Conservation (phyloP, 768 basidiomycete genomes). For the Cubamyces lactineus region DNA sequence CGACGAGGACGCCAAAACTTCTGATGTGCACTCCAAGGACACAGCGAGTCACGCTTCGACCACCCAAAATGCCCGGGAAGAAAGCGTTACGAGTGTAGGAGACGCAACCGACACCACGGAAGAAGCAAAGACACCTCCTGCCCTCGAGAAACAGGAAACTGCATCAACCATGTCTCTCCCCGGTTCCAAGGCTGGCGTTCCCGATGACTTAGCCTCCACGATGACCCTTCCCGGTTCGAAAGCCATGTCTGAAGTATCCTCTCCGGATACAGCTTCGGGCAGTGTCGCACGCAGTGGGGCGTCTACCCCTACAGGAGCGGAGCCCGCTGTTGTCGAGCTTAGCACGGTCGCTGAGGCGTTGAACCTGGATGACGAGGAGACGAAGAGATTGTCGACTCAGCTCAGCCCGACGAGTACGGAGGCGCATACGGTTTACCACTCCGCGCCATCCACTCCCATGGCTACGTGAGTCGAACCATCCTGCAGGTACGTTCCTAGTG, state of each 20-base stretch:
- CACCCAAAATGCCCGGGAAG: neutral
- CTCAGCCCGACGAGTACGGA: conserved; percentile 19
- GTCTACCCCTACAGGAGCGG: conserved; percentile 15
- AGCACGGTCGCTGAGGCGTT: neutral
- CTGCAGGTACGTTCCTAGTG: neutral
- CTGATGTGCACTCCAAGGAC: conserved; percentile 21
- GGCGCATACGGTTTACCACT: conserved; percentile 11
- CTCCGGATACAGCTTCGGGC: conserved; percentile 2
- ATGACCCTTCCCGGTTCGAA: conserved; percentile 14
- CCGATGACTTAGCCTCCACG: conserved; percentile 9
- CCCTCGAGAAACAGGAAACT: neutral
- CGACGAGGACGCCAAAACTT: conserved; percentile 15
- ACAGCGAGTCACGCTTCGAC: conserved; percentile 1
- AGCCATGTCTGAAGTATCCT: conserved; percentile 8
- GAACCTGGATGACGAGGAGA: conserved; percentile 1
- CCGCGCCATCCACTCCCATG: conserved; percentile 17
- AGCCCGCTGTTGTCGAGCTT: neutral
- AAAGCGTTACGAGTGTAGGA: neutral
- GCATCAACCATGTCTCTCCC: conserved; percentile 6
- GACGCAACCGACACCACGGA: conserved; percentile 2
- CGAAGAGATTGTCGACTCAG: conserved; percentile 3
- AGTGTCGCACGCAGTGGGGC: neutral
- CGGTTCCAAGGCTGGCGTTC: conserved; percentile 2
- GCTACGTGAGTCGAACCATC: neutral
- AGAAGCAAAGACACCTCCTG: conserved; percentile 16